Percentiles rank a stretch among this genome's conserved stretches.
These are phyloP conservation scores for Ampelocalamus luodianensis DNA, from an alignment of 176 grass and related monocot genomes.

Conservation along the genomic window DNA sequence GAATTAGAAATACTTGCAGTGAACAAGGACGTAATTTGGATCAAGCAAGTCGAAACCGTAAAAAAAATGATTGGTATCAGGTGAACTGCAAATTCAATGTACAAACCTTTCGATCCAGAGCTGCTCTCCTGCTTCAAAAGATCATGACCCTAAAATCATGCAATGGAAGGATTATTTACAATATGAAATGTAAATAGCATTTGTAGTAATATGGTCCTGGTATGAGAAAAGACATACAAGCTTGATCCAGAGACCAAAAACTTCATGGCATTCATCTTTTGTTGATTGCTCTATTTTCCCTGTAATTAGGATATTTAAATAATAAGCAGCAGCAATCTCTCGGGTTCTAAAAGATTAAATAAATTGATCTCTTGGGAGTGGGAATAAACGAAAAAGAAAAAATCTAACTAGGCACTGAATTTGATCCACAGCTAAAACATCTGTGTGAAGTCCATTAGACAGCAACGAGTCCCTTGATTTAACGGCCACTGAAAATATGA, in stretches of 20 bases:
- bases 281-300: slow-evolving; percentile 98
- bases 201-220: slow-evolving; percentile 3
- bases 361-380: neutral
- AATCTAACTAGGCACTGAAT: slow-evolving; percentile 7
- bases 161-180: slow-evolving; percentile 30
- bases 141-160: slow-evolving; percentile 78
- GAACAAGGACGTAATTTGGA: neutral
- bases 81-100: slow-evolving; percentile 15
- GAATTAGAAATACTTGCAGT: neutral
- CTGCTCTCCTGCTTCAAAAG: slow-evolving; percentile 67
- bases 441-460: slow-evolving; percentile 7
- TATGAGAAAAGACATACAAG: slow-evolving; percentile 56
- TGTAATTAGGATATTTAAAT: slow-evolving; percentile 48
- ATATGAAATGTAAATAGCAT: slow-evolving; percentile 34
- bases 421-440: slow-evolving; percentile 34
- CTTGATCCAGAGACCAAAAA: slow-evolving; percentile 81
- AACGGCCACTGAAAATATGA: neutral
- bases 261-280: slow-evolving; percentile 95
- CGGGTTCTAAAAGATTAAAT: neutral
- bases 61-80: neutral
- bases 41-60: slow-evolving; percentile 1
- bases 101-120: slow-evolving; percentile 61
- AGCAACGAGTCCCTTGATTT: slow-evolving; percentile 7
- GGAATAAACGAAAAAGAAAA: slow-evolving; percentile 15
- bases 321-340: slow-evolving; percentile 18